These are phyloP conservation scores for Rhizomucor miehei DNA, from an alignment of 371 early-diverging fungal genomes.

Conservation along the genomic window DNA sequence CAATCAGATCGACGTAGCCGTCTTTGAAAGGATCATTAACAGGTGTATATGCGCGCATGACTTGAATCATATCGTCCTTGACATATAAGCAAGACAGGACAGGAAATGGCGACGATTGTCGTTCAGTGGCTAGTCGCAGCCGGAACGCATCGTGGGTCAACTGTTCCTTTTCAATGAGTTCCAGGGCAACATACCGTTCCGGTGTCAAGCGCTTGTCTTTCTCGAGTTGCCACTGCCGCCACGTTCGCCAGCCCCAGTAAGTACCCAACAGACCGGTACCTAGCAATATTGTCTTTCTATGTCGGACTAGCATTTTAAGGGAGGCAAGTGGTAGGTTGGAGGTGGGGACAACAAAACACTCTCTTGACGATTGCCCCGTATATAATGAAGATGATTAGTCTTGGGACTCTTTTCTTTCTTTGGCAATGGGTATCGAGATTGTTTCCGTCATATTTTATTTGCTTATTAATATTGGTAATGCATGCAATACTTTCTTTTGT, in stretches of 20 bases:
- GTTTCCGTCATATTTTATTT: too few relatives aligned
- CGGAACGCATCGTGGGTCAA: conserved; percentile 33
- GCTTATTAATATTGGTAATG: too few relatives aligned
- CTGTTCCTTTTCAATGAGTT: conserved; percentile 20
- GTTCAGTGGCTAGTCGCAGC: conserved; percentile 25
- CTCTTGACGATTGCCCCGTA: too few relatives aligned
- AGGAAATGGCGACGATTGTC: conserved; percentile 24
- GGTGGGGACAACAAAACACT: not conserved
- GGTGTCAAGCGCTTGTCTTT: conserved; percentile 17
- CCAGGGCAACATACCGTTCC: conserved; percentile 27
- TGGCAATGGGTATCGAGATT: too few relatives aligned
- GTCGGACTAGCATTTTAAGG: not conserved
- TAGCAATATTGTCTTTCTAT: not conserved
- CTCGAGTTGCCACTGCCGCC: conserved; percentile 6
- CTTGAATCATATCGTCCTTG: conserved; percentile 66
- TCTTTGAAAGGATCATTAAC: conserved; percentile 46
- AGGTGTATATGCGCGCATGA: conserved; percentile 68
- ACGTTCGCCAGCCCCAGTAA: conserved; percentile 2
- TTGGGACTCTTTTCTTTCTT: too few relatives aligned
- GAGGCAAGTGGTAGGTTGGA: too few relatives aligned
- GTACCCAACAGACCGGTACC: not conserved
- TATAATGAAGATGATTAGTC: too few relatives aligned
- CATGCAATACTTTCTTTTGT: too few relatives aligned
- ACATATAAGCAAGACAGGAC: conserved; percentile 55
- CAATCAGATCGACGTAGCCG: conserved; percentile 56